A percentile compares a stretch with the other conserved stretches of the same genome.
Evolutionary conservation across 345 rosid genomes (phyloP).

Genomic region (Chamaenerion angustifolium): DNA sequence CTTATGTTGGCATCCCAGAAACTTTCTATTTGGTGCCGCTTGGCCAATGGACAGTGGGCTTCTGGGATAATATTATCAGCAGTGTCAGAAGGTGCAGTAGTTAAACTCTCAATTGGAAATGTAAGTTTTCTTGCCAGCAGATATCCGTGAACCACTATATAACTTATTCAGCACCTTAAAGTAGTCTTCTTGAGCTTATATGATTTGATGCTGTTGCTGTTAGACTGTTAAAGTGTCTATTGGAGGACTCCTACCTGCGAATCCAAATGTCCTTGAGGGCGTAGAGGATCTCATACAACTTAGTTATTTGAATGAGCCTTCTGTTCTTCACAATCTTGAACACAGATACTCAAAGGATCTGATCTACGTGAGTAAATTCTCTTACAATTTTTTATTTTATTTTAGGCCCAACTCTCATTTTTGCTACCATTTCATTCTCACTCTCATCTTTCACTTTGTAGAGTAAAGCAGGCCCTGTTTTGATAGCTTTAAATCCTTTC

Average conservation of each 20-base stretch:
- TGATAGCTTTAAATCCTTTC: conserved; percentile 86
- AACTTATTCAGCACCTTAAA: not conserved
- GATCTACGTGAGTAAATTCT: conserved; percentile 62
- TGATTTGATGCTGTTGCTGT: too few species aligned
- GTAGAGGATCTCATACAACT: conserved; percentile 85
- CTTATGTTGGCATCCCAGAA: conserved; percentile 29
- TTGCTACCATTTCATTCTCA: conserved; percentile 6
- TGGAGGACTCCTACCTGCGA: conserved; percentile 78
- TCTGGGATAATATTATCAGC: conserved; percentile 67
- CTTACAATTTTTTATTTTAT: not conserved
- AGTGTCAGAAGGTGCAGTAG: conserved; percentile 46
- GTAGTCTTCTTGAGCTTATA: too few species aligned
- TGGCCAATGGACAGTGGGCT: conserved; percentile 49
- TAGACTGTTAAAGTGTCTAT: conserved; percentile 70
- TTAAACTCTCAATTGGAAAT: conserved; percentile 46
- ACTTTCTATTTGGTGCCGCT: conserved; percentile 76
- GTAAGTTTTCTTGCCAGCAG: conserved; percentile 27
- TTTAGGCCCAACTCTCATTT: conserved; percentile 2
- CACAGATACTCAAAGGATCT: conserved; percentile 57
- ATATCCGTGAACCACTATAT: conserved; percentile 1
- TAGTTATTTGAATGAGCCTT: conserved; percentile 90
- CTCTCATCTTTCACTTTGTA: conserved; percentile 12
- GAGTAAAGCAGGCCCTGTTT: conserved; percentile 92
- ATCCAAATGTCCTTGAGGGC: conserved; percentile 79
- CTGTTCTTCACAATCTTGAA: conserved; percentile 75